Evolutionary conservation across 2,329 filamentous ascomycete species (phyloP), one percentile per base, ranked within the genome.

Genomic region (Colletotrichum brevisporum): DNA sequence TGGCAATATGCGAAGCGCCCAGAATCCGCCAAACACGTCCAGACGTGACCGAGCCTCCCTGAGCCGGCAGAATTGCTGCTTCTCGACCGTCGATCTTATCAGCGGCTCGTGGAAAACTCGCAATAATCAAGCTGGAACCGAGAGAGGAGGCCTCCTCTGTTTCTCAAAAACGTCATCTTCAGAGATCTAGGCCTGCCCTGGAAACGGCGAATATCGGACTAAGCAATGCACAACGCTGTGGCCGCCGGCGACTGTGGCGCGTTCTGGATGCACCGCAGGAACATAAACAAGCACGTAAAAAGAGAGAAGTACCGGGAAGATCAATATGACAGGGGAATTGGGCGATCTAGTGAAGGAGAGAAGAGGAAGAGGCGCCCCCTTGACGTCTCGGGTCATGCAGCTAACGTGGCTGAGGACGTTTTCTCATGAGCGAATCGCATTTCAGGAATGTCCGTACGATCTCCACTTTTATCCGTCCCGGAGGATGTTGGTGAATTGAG

Each of bases 401-500:
- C 27, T 48, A 45, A 39, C 39, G 64, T 67, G 59, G 59, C 64
- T 67, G 53, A 64, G 59, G 52, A 16, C 13, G 16, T 53, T 64
- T 64, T 36, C 47, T 24, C 47, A 67, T 52, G 60, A 67, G 60
- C 65, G 39, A 67, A 64, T 67, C 65, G 65, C 60, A 67, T 67
- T 48, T 64, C 45, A 41, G 24, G 21, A 12, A 52, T 4, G 2
- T 6, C 6, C 8, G 4, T 4, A 3, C 21, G 12, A 24, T 16
- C 13, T 5, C 59, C 60, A 57, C 65, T 53, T 57, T 64, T 64
- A 67, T 48, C 47, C 53, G 48, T 36, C 31, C 16, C 41, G 36
- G 39, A 41, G 43, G 26, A 36, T 24, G 18, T 62, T 53, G 55
- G 48, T 47, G 31, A 39, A 39, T 45, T 67, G 53, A 47, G 18